Conservation (phyloP, 352 stramenopile genomes). For the Phytophthora parvispora region DNA sequence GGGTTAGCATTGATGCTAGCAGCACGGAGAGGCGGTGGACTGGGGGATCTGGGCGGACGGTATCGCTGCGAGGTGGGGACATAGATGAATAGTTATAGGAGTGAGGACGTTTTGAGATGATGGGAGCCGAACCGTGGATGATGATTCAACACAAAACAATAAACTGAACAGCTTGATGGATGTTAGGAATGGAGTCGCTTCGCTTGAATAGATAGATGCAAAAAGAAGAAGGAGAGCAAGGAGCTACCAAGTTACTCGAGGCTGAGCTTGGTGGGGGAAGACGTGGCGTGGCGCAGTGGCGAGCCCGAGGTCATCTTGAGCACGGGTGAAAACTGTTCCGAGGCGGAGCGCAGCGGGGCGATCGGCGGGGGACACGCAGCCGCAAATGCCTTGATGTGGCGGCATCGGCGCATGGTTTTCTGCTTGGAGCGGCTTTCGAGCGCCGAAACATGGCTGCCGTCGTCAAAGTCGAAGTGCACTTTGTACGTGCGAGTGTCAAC, state of each 20-base stretch:
- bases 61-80: constrained; percentile 11
- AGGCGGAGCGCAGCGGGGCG: constrained; percentile 22
- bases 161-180: constrained; percentile 41
- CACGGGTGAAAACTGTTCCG: constrained; percentile 15
- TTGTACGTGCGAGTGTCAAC: constrained; percentile 79
- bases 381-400: constrained; percentile 67
- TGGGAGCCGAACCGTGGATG: constrained; percentile 21
- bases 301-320: constrained; percentile 16
- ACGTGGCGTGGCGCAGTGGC: constrained; percentile 27
- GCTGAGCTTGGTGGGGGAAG: constrained; percentile 31
- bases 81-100: constrained; percentile 59
- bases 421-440: constrained; percentile 73
- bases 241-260: constrained; percentile 19
- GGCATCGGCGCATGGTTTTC: constrained; percentile 62
- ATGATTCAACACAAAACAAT: constrained; percentile 41
- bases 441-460: constrained; percentile 57
- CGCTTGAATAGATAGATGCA: not conserved
- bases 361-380: constrained; percentile 16
- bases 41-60: constrained; percentile 6
- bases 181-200: constrained; percentile 10
- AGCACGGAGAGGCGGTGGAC: not conserved
- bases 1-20: not conserved
- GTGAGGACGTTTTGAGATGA: constrained; percentile 34
- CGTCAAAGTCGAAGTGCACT: constrained; percentile 80
- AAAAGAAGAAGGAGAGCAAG: not conserved